Evolutionary conservation across 805 yeast genomes (phyloP), one percentile per base, ranked within the genome.

Genomic region (Myxozyma lipomycoides): DNA sequence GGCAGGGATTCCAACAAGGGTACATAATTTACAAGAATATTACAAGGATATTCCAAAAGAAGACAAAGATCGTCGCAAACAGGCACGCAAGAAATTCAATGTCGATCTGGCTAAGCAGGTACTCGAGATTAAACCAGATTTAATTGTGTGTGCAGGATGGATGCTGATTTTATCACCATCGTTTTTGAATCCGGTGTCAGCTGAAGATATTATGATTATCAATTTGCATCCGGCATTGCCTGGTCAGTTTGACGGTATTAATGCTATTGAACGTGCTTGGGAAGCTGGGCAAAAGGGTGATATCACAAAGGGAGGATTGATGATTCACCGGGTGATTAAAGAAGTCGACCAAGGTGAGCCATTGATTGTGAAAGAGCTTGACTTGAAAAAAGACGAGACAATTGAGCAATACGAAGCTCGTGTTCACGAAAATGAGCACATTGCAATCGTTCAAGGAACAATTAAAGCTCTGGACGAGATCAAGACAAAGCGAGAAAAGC

Each of bases 131-230:
- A 75, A 76, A 58, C 98, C 98, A 3, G 86, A 86, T 59, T 74
- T 93, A 56, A 82, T 93, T 37, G 97, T 93, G 4, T 93, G 98
- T 70, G 98, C 98, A 3, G 98, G 98, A 1, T 93, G 98, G 98
- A 83, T 93, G 90, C 77, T 93, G 46, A 93, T 93, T 51, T 74
- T 93, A 52, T 85, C 96, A 1, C 82, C 87, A 2, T 74, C 79
- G 19, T 89, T 88, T 59, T 73, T 93, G 53, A 70, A 72, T 36
- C 89, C 90, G 2, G 68, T 90, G 30, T 78, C 73, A 45, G 66
- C 75, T 2, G 79, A 75, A 2, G 72, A 76, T 1, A 76, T 89
- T 25, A 86, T 90, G 34, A 90, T 93, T 56, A 89, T 93, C 62
- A 93, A 93, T 64, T 73, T 93, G 53, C 98, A 93, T 67, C 98